phyloP scores from a whole-genome alignment of 2,329 filamentous ascomycete genomes.

The Aureobasidium sp. region DNA sequence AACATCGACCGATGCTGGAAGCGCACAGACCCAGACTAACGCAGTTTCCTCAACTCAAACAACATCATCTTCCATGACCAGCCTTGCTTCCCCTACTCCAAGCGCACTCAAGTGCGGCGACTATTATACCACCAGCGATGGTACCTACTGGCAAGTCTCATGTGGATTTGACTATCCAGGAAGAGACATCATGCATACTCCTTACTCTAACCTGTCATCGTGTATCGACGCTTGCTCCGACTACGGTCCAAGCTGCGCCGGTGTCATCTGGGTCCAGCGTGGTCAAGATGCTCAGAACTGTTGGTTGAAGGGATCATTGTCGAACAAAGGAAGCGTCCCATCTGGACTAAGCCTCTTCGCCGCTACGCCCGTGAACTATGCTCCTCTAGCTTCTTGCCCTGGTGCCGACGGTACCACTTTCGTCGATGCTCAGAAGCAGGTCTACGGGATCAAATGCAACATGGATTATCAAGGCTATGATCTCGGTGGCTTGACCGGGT shows the following conservation, averaged over 20 bases:
- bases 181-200: not conserved
- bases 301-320: constrained; percentile 6
- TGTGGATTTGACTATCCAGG: constrained; percentile 6
- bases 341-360: constrained; percentile 13
- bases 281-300: constrained; percentile 18
- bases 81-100: not conserved
- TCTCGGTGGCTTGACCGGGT: constrained; percentile 6
- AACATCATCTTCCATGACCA: not conserved
- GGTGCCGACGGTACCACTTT: constrained; percentile 12
- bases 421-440: constrained; percentile 12
- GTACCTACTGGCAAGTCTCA: constrained; percentile 4
- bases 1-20: not conserved
- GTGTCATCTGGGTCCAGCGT: constrained; percentile 19
- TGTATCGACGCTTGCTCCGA: constrained; percentile 18
- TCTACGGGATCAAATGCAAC: constrained; percentile 20
- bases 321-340: constrained; percentile 3
- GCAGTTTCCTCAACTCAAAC: not conserved
- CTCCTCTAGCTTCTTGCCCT: constrained; percentile 15
- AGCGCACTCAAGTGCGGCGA: constrained; percentile 16
- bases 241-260: not conserved
- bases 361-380: constrained; percentile 5
- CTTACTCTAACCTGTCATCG: constrained; percentile 11
- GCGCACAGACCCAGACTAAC: not conserved
- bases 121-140: constrained; percentile 13
- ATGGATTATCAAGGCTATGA: constrained; percentile 18